Evolutionary conservation across 768 basidiomycete genomes (phyloP), one percentile per base, ranked within the genome.

Genomic region (Vararia minispora): DNA sequence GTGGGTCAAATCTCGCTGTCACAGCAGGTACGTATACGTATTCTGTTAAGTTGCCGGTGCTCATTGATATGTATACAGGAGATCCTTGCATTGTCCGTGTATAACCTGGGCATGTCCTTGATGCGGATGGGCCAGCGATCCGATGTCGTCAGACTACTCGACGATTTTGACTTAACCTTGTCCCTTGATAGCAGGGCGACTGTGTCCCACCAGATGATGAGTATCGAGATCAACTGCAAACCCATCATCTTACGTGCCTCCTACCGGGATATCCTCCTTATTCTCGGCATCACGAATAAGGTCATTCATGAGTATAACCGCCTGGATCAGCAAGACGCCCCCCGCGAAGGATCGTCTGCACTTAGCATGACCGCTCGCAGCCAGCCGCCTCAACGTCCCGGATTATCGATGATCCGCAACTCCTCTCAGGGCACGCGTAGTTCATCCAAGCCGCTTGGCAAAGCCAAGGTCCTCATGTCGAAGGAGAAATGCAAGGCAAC

Each of bases 161-260:
- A 99, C 54, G 85, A 97, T 43, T 66, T 95, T 35, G 88, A 95
- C 55, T 52, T 94, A 33, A 85, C 89, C 0, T 66, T 94, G 30
- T 82, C 91, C 7, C 61, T 95, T 41, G 92, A 98, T 58, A 87
- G 69, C 45, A 78, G 86, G n/a, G 70, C 83, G 23, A 69, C 73
- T n/a, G 59, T 65, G 0, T 66, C 60, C 10, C 77, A 83, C 36
- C 76, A 81, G 46, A 79, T 79, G 64, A 81, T 82, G 8, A 88
- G 68, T 51, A 80, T 97, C 42, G 91, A 95, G 53, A 54, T 91
- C n/a, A 65, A 70, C 13, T 62, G 76, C 18, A 81, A 86, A 43
- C 83, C 91, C 2, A 71, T 99, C 48, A 72, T 97, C 38, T 81
- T 99, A 57, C 74, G 95, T 18, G 89, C 89, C n/a, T 97, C 94